Base-by-base conservation (phyloP, 2,329 filamentous ascomycete species). In the Tolypocladium amazonense region DNA sequence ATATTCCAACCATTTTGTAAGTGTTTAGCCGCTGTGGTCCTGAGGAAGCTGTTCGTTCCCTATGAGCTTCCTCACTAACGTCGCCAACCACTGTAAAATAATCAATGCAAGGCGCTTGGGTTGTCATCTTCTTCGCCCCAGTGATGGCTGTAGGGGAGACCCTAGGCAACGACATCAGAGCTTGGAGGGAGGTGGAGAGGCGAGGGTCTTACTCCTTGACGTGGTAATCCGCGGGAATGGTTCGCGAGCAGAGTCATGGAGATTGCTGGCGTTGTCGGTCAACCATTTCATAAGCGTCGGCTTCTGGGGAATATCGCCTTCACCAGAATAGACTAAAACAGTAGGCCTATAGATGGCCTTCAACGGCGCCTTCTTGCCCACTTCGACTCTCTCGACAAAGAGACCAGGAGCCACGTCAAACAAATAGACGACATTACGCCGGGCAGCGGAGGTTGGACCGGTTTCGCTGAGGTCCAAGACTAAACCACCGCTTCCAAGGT, bases 361-460 rank as follows among this genome's bases (percentile, higher is more conserved):
- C 35, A 69, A 58, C 8, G 64, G 62, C 47, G 65, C 62, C 60
- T 72, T 75, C 63, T 67, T 72, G 27, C 70, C 71, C 2, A 63
- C 65, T 7, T 73, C 68, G 8, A 75, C 60, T 57, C 71, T 68
- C 58, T 75, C 73, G 8, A 75, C 71, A 56, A 75, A 75, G 43
- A 75, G 61, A 1, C 73, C 73, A 0, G 73, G 73, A 7, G 71
- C 71, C 50, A 74, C 63, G 41, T 75, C 73, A 58, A 75, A 74
- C 18, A 75, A 57, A 58, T 75, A 75, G 18, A 67, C 67, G 15
- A 72, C 68, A 27, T 70, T 68, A 25, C 65, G 65, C 18, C 72
- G 68, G 3, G 65, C 59, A 25, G 69, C 56, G 1, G 71, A 73
- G 15, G 59, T 64, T 33, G 68, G 64, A n/a, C 61, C 66, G 5